These are phyloP conservation scores for Pseudogymnoascus sp. DNA, from an alignment of 2,329 filamentous ascomycete species.

Conservation along the genomic window DNA sequence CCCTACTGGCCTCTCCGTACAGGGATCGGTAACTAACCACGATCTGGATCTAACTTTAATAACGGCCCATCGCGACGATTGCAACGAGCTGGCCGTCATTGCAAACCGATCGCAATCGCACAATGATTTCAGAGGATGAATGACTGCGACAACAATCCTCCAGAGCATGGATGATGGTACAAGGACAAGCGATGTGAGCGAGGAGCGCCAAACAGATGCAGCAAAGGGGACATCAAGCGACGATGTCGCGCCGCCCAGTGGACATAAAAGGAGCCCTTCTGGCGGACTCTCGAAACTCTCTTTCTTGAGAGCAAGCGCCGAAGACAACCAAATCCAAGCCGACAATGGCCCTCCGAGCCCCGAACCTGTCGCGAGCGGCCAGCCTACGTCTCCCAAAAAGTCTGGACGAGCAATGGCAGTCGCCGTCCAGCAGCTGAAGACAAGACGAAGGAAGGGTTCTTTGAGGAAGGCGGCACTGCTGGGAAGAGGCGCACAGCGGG, in stretches of 20 bases:
- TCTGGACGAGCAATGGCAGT: slow-evolving; percentile 28
- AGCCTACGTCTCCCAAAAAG: slow-evolving; percentile 24
- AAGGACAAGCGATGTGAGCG: slow-evolving; percentile 3
- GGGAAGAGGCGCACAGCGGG: slow-evolving; percentile 61
- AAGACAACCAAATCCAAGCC: slow-evolving; percentile 30
- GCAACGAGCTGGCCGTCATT: background rate
- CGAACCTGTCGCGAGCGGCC: slow-evolving; percentile 27
- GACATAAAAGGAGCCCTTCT: slow-evolving; percentile 27
- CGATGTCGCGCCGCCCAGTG: slow-evolving; percentile 4
- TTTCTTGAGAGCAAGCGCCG: slow-evolving; percentile 51
- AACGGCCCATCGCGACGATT: slow-evolving; percentile 1
- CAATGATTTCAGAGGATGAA: slow-evolving; percentile 8
- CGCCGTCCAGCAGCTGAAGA: slow-evolving; percentile 40
- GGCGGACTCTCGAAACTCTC: slow-evolving; percentile 61
- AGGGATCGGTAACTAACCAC: background rate
- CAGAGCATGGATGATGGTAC: slow-evolving; percentile 13
- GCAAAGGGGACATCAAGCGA: slow-evolving; percentile 2
- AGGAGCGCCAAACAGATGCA: slow-evolving; percentile 6
- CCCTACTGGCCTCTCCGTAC: background rate
- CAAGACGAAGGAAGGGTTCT: slow-evolving; percentile 71
- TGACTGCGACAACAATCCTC: slow-evolving; percentile 4
- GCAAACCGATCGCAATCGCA: background rate
- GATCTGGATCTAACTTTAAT: background rate
- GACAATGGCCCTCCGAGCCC: slow-evolving; percentile 22
- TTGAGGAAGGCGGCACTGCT: slow-evolving; percentile 80